Evolutionary conservation across 2,329 filamentous ascomycete species (phyloP).

Genomic region (Coccinonectria pachysandricola): DNA sequence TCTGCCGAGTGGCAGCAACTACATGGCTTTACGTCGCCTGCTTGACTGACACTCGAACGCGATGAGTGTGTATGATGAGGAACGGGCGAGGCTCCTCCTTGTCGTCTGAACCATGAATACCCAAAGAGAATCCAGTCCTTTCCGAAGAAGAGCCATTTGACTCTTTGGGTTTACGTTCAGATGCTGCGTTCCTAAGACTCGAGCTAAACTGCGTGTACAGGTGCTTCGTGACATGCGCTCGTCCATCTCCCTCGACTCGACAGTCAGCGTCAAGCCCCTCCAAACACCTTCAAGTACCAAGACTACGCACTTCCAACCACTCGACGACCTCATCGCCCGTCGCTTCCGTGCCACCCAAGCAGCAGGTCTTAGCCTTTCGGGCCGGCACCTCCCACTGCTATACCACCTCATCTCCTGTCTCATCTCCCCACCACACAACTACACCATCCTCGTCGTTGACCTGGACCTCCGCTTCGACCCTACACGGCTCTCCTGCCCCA

Average conservation of each 20-base stretch:
- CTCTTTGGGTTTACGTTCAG: no score
- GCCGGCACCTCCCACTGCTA: conserved; percentile 43
- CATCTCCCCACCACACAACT: conserved; percentile 34
- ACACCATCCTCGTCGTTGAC: conserved; percentile 45
- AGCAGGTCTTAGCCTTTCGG: conserved; percentile 38
- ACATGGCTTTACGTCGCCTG: no score
- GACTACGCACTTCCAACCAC: conserved; percentile 29
- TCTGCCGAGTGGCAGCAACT: no score
- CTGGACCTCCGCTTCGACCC: conserved; percentile 45
- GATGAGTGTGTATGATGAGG: no score
- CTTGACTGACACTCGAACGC: no score
- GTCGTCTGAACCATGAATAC: no score
- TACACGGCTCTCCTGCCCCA: conserved; percentile 30
- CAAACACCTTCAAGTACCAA: conserved; percentile 17
- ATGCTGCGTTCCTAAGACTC: no score
- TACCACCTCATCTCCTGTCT: conserved; percentile 45
- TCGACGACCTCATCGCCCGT: conserved; percentile 35
- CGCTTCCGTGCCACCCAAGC: conserved; percentile 40
- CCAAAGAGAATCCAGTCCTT: no score
- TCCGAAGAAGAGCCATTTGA: no score
- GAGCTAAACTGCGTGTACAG: no score
- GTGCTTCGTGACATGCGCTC: conserved; percentile 16
- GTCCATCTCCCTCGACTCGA: conserved; percentile 15
- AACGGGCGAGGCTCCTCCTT: no score
- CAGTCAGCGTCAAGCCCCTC: conserved; percentile 7